phyloP scores from a whole-genome alignment of 495 filamentous ascomycete species.

The Aspergillus avenaceus region DNA sequence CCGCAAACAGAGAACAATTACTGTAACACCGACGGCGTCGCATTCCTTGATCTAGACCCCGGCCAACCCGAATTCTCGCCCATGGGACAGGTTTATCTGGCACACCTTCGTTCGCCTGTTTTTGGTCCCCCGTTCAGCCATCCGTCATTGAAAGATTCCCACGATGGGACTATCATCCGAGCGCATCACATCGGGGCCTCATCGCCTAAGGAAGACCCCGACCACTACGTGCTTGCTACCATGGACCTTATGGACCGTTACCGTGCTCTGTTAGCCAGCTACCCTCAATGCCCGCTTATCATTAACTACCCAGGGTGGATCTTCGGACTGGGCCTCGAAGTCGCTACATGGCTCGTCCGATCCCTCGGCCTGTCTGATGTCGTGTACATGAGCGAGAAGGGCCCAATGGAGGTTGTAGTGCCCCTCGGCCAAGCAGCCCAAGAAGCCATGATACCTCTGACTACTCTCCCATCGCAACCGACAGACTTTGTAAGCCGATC shows the following conservation, averaged over 20 bases:
- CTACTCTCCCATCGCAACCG: conserved; percentile 51
- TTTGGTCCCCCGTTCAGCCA: conserved; percentile 76
- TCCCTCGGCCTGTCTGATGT: conserved; percentile 52
- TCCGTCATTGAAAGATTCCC: conserved; percentile 39
- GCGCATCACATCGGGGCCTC: conserved; percentile 70
- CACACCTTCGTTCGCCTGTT: conserved; percentile 57
- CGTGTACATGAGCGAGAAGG: conserved; percentile 71
- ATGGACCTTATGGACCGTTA: conserved; percentile 67
- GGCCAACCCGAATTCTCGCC: conserved; percentile 79
- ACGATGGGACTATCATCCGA: conserved; percentile 45
- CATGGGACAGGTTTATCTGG: conserved; percentile 72
- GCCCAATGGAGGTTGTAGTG: conserved; percentile 60
- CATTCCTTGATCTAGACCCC: conserved; percentile 77
- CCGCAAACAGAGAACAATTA: conserved; percentile 31
- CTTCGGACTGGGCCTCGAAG: conserved; percentile 67
- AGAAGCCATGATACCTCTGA: conserved; percentile 32
- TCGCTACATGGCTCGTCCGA: conserved; percentile 60
- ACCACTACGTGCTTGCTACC: conserved; percentile 63
- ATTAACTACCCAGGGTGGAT: conserved; percentile 86
- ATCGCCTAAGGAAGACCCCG: conserved; percentile 65
- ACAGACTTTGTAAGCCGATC: conserved; percentile 61
- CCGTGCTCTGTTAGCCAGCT: conserved; percentile 35
- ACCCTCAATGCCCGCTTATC: conserved; percentile 57
- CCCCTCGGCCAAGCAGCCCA: conserved; percentile 41
- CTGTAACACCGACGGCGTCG: conserved; percentile 43